Evolutionary conservation across 164 flowering plant genomes (phyloP).

Genomic region (Chimonanthus salicifolius): DNA sequence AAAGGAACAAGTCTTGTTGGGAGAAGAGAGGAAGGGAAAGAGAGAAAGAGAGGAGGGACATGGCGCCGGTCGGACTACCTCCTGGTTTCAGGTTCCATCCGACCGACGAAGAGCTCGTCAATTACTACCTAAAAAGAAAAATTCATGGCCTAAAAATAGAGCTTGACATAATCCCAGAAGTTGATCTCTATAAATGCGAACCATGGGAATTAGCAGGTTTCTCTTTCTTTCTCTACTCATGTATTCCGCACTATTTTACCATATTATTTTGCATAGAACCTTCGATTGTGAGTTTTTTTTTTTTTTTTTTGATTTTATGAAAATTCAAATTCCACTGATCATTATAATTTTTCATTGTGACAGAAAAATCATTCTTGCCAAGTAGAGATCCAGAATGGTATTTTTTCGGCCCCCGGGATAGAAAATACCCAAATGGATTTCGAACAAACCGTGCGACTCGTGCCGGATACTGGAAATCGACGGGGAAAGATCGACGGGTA

Average conservation of each 20-base stretch:
- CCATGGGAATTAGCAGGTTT: slow-evolving; percentile 90
- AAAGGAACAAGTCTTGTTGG: slow-evolving; percentile 1
- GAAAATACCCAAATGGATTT: slow-evolving; percentile 87
- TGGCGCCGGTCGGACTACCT: slow-evolving; percentile 84
- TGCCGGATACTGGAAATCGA: slow-evolving; percentile 92
- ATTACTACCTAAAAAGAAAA: slow-evolving; percentile 82
- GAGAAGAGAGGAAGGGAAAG: not conserved
- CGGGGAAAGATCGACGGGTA: slow-evolving; percentile 79
- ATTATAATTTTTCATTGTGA: not conserved
- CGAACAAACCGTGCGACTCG: slow-evolving; percentile 82
- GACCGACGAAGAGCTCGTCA: slow-evolving; percentile 88
- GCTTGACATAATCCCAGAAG: slow-evolving; percentile 86
- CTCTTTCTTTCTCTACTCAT: not conserved
- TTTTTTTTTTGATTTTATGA: too few species aligned
- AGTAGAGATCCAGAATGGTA: slow-evolving; percentile 95
- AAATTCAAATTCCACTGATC: not conserved
- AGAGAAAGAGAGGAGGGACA: slow-evolving; percentile 12
- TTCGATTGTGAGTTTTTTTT: not conserved
- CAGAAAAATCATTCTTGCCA: slow-evolving; percentile 84
- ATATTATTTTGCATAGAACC: not conserved
- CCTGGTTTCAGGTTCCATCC: slow-evolving; percentile 94
- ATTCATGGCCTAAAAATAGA: slow-evolving; percentile 74
- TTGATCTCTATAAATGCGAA: slow-evolving; percentile 94
- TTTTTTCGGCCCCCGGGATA: slow-evolving; percentile 81
- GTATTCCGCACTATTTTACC: slow-evolving; percentile 5